A percentile compares a stretch with the other conserved stretches of the same genome.
phyloP scores from a whole-genome alignment of 257 asterid species.

The Verbascum thapsus region DNA sequence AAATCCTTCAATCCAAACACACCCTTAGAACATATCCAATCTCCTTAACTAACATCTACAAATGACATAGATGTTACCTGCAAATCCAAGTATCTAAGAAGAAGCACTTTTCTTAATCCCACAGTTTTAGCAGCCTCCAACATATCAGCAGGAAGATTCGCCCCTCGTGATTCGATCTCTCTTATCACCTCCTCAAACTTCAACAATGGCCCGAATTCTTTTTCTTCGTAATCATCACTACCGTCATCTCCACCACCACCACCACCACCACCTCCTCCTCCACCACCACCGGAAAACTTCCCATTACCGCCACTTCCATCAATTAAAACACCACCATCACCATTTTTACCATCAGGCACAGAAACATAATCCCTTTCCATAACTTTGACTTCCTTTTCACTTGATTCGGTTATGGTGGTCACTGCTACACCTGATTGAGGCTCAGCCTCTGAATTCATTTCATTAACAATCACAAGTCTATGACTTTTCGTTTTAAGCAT shows the following conservation, averaged over 20 bases:
- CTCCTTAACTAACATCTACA: not conserved
- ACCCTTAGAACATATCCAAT: slow-evolving; percentile 10
- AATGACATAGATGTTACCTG: slow-evolving; percentile 52
- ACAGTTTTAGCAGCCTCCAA: slow-evolving; percentile 86
- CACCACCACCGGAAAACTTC: slow-evolving; percentile 48
- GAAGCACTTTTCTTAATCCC: slow-evolving; percentile 69
- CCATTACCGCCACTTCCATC: slow-evolving; percentile 68
- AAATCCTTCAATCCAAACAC: no score
- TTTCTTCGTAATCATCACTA: slow-evolving; percentile 62
- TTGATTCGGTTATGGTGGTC: slow-evolving; percentile 33
- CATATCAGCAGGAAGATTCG: slow-evolving; percentile 88
- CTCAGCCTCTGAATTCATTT: slow-evolving; percentile 44
- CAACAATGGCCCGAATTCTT: slow-evolving; percentile 80
- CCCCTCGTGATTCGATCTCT: slow-evolving; percentile 78
- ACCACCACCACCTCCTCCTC: slow-evolving; percentile 60
- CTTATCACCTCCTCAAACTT: slow-evolving; percentile 89
- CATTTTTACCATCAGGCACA: slow-evolving; percentile 32
- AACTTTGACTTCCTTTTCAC: slow-evolving; percentile 35
- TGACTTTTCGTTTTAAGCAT: slow-evolving; percentile 29
- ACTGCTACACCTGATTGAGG: slow-evolving; percentile 39
- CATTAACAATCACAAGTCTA: slow-evolving; percentile 47
- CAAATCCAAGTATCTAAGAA: slow-evolving; percentile 81
- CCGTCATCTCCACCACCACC: slow-evolving; percentile 50
- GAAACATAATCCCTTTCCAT: slow-evolving; percentile 30
- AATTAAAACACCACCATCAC: slow-evolving; percentile 31